Evolutionary conservation across 73 alveolate species (phyloP), one percentile per base, ranked within the genome.

Genomic region (Tetrahymena elliotti): DNA sequence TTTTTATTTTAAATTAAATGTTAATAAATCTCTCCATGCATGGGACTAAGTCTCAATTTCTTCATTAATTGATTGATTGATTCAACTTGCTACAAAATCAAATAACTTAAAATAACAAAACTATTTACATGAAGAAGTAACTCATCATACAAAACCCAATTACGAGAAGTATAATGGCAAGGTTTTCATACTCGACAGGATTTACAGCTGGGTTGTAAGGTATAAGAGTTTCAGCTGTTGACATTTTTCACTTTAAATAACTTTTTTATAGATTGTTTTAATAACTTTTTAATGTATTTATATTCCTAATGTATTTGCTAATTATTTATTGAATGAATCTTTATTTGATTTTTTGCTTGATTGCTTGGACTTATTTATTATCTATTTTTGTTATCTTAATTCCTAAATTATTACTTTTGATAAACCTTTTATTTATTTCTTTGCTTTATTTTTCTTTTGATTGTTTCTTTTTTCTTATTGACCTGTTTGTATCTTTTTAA

Each of bases 141-240:
- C 95, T 84, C 83, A 94, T 68, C 53, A 94, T 53, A 33, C 96
- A 94, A 93, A 94, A 94, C 83, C 96, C 96, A 84, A 94, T 88
- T 35, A 94, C 68, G n/a, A 92, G 93, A 33, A 94, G 93, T 83
- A 88, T 93, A 39, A 94, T 94, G 34, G 96, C 96, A 41, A 94
- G 37, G 92, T 94, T 94, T 33, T 93, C 83, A 94, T 94, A 94
- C 39, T 94, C 94, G 8, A 47, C 93, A 40, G 96, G 84, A 52
- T 94, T 93, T 31, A 94, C 93, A 40, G 93, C 84, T 84, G 96
- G 95, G 39, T 84, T 68, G 38, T 88, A 94, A 27, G 96, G 88
- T 27, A 68, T 31, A 68, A 68, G 88, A 24, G 88, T 68, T 68
- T 68, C 88, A 27, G 88, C 88, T 68, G 88, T 27, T 68, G 88